Base-by-base conservation (phyloP, 2,329 filamentous ascomycete species). In the Didymella sp. region DNA sequence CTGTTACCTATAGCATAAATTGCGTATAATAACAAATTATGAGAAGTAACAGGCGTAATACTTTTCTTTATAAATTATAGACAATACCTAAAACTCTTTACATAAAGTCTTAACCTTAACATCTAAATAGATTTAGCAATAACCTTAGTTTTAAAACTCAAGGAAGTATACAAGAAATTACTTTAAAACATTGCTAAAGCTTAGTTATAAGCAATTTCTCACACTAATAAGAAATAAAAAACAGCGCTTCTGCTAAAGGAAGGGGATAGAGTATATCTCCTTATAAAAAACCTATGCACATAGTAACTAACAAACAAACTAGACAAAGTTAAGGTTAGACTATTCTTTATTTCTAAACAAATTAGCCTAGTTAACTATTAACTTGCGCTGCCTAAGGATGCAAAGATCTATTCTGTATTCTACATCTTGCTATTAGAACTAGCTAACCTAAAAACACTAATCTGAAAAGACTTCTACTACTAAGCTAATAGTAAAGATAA, bases 151-250 rank as follows among this genome's bases (percentile, higher is more conserved):
- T 7, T 33, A 15, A 7, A 1, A 45, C 28, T 33, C 31, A 33
- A 45, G 19, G 17, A 45, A 22, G 42, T 45, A 33, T 9, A 45
- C 17, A 31, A 45, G n/a, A 45, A 31, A 45, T 45, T 45, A 17
- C 27, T 45, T 45, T 31, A 44, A 11, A 44, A 44, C 17, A 44
- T 44, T 44, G 17, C 17, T 44, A 44, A 42, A 42, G 38, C 38
- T 43, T 43, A 43, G 40, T n/a, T n/a, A n/a, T 43, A 43, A 17
- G 28, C 9, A 21, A 43, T 43, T 19, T 43, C 22, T 17, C 31
- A 44, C 3, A 6, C 17, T 30, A 44, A 44, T 31, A 21, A 44
- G 11, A 31, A 44, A 44, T 17, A 24, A 44, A 44, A 44, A 44
- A 44, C 19, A 44, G 27, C 17, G 27, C 42, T 11, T 44, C 17